Evolutionary conservation across 495 filamentous ascomycete genomes (phyloP).

Genomic region (Aspergillus ellipticus): DNA sequence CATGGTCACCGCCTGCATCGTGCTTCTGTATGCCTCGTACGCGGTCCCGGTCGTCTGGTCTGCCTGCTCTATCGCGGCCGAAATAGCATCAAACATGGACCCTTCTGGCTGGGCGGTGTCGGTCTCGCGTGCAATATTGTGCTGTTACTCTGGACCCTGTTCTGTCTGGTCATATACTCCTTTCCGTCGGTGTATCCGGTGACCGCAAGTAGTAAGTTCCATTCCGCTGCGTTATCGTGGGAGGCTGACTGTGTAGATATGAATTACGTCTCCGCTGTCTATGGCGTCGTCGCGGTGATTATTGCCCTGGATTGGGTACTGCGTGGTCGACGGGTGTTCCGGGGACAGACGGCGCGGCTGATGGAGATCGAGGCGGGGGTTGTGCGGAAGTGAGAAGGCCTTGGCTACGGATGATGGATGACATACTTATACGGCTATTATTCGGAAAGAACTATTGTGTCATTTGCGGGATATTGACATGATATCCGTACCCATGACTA

Average conservation of each 20-base stretch:
- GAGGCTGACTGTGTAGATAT: constrained; percentile 26
- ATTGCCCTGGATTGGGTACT: constrained; percentile 40
- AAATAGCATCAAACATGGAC: constrained; percentile 44
- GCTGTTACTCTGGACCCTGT: constrained; percentile 41
- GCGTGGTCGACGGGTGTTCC: constrained; percentile 37
- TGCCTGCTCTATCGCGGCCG: constrained; percentile 45
- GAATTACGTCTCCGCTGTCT: constrained; percentile 54
- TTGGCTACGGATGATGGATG: too few species aligned
- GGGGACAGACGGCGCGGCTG: constrained; percentile 27
- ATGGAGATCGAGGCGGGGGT: constrained; percentile 4
- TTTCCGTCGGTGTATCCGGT: constrained; percentile 45
- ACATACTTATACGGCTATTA: too few species aligned
- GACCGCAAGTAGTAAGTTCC: constrained; percentile 3
- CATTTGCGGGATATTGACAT: too few species aligned
- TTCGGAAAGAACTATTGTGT: too few species aligned
- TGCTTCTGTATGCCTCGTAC: constrained; percentile 47
- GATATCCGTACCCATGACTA: too few species aligned
- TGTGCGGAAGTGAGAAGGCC: not conserved
- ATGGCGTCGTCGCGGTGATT: constrained; percentile 38
- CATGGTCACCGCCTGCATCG: constrained; percentile 48
- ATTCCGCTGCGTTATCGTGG: not conserved
- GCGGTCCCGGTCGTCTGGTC: constrained; percentile 41
- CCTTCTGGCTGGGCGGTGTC: constrained; percentile 45
- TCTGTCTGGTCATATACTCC: constrained; percentile 47
- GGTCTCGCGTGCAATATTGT: constrained; percentile 39